Evolutionary conservation across 345 rosid genomes (phyloP).

Genomic region (Ailanthus altissimus): DNA sequence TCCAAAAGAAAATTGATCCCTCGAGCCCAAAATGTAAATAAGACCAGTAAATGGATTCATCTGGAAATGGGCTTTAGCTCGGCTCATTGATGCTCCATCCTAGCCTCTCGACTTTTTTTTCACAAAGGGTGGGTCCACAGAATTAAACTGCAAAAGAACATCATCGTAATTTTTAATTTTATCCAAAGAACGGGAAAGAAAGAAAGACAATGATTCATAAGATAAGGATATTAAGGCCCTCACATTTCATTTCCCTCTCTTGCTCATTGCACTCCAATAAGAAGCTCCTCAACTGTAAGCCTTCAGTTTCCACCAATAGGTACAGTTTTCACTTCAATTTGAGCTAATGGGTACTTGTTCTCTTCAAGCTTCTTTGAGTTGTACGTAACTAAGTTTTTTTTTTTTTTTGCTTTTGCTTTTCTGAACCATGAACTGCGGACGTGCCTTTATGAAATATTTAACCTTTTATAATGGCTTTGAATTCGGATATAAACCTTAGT

Average conservation of each 20-base stretch:
- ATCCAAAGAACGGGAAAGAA: background rate
- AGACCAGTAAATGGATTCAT: background rate
- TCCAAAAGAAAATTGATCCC: no score
- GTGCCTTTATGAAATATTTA: background rate
- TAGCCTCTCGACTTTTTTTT: background rate
- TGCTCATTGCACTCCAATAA: background rate
- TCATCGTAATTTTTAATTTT: background rate
- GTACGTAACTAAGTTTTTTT: no score
- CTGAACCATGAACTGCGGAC: conserved; percentile 5
- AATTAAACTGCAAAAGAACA: background rate
- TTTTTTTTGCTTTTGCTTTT: background rate
- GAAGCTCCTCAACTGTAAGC: background rate
- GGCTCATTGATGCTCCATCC: background rate
- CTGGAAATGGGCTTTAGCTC: no score
- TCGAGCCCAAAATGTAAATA: background rate
- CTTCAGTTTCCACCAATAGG: conserved; percentile 16
- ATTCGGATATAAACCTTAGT: conserved; percentile 1
- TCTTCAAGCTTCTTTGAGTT: conserved; percentile 6
- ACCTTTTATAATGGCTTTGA: conserved; percentile 4
- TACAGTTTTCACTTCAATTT: conserved; percentile 16
- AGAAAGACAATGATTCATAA: background rate
- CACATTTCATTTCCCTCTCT: conserved; percentile 47
- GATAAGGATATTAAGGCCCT: conserved; percentile 49
- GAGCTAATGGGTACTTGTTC: conserved; percentile 16
- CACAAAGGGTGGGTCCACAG: background rate